Evolutionary conservation across 2,329 filamentous ascomycete species (phyloP).

Genomic region (Neocucurbitaria cava): DNA sequence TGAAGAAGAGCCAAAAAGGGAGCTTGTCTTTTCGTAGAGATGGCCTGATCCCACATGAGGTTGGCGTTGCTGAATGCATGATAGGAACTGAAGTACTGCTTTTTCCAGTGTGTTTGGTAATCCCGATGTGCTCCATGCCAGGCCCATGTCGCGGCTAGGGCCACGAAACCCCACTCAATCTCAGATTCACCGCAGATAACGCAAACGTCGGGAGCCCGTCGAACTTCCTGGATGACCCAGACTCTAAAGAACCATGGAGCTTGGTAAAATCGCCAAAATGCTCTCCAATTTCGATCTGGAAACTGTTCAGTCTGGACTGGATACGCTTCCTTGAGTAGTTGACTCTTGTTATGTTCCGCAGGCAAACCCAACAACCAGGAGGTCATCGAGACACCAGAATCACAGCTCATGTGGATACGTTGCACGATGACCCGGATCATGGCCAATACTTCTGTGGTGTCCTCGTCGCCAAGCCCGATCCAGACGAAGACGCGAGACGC

Average conservation of each 20-base stretch:
- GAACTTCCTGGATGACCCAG: neutral
- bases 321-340: neutral
- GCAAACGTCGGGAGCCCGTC: neutral
- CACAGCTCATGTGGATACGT: neutral
- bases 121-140: neutral
- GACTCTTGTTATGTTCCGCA: neutral
- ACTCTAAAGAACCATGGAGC: neutral
- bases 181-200: neutral
- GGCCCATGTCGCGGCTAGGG: neutral
- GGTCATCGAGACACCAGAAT: neutral
- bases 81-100: neutral
- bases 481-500: neutral
- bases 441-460: neutral
- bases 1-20: neutral
- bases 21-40: neutral
- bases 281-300: neutral
- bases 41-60: neutral
- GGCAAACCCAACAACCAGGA: neutral
- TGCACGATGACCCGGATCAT: neutral
- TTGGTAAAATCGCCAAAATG: neutral
- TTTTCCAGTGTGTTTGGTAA: neutral
- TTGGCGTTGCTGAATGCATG: neutral
- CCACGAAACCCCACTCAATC: neutral
- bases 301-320: neutral
- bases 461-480: neutral